Evolutionary conservation across 2,329 filamentous ascomycete species (phyloP).

Genomic region (Fusarium brevicatenulatum): DNA sequence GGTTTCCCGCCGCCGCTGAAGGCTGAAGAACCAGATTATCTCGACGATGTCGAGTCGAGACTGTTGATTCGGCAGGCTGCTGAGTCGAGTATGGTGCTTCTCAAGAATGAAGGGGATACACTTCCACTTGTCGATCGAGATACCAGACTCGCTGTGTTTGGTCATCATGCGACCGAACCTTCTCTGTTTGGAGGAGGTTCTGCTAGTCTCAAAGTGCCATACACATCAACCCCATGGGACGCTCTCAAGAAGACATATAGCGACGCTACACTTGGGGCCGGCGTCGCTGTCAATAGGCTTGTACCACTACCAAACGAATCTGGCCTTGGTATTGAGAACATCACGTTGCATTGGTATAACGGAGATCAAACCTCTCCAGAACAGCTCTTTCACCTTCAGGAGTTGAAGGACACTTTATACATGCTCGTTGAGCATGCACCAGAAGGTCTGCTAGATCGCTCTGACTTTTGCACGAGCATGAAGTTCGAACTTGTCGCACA

Average conservation of each 20-base stretch:
- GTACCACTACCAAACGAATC: neutral
- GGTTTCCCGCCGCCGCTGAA: neutral
- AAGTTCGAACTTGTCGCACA: neutral
- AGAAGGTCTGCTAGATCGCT: neutral
- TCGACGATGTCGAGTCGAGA: neutral
- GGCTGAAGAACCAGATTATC: neutral
- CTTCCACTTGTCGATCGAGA: neutral
- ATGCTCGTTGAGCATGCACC: neutral
- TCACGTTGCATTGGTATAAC: neutral
- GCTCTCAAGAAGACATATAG: neutral
- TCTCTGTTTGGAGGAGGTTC: neutral
- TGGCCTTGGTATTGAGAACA: neutral
- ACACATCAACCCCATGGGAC: neutral
- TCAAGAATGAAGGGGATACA: neutral
- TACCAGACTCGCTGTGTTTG: neutral
- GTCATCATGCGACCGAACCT: neutral
- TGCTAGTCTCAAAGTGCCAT: neutral
- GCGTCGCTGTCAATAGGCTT: neutral
- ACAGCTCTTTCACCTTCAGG: neutral
- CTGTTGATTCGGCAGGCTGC: neutral
- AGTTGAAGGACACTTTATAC: neutral
- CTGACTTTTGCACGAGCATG: neutral
- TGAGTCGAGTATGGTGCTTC: neutral
- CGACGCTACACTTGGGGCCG: rapidly evolving
- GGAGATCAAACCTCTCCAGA: neutral